Base-by-base conservation (phyloP, 2,329 filamentous ascomycete species). In the Aspergillus proliferans region DNA sequence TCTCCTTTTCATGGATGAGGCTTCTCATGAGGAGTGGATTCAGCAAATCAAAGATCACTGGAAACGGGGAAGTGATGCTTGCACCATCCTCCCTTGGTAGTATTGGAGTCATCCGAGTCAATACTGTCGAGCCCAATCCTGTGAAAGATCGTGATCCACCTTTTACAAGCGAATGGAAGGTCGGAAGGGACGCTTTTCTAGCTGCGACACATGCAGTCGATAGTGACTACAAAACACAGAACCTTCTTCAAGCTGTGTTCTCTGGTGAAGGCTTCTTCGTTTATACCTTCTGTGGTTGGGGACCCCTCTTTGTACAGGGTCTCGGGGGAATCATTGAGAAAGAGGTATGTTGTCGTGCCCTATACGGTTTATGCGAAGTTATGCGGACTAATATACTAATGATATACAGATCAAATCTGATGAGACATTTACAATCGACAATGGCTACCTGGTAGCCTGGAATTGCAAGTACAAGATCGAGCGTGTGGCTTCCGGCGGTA, bases 281-380 rank as follows among this genome's bases (percentile, higher is more conserved):
- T 9, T 94, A 94, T 70, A 91, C 88, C 67, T 86, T 97, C 8
- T 81, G 76, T 12, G 92, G 92, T 0, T 80, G 76, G 6, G 93
- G 93, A 0, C 74, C 97, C 33, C 64, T 95, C 38, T 98, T 92
- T 88, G 78, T 96, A 43, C 87, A 88, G 7, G 95, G 88, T 62
- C 93, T 98, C 61, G 93, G 93, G 6, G 93, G 93, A 5, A 95
- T 98, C 52, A 88, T 97, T 53, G 81, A 87, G 62, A 97, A 97
- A 73, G 90, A 96, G 67, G 88, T 94, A 66, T 75, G 86, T 79
- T 39, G 47, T 45, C 36, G 9, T n/a, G 43, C 38, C 7, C 43
- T 33, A 33, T 15, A 22, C 24, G 4, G 21, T 14, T 19, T 22
- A 12, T 14, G 22, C 19, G 10, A 12, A 43, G 3, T 30, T 4